Percentiles rank a stretch among this genome's conserved stretches.
Evolutionary conservation across 805 yeast genomes (phyloP).

Genomic region (Candida verbasci): DNA sequence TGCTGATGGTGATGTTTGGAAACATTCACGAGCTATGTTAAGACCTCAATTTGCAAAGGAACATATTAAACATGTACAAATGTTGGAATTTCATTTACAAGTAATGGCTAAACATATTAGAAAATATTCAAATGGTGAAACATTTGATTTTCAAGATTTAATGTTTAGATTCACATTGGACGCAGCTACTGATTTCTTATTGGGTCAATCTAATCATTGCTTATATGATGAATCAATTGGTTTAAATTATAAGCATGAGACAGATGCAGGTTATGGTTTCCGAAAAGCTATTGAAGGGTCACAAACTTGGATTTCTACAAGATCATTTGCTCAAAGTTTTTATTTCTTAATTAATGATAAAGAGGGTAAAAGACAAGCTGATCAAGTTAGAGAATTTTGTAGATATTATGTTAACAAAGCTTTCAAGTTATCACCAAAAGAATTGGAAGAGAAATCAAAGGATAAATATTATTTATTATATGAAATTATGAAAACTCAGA

Average conservation of each 20-base stretch:
- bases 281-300: constrained; percentile 33
- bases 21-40: constrained; percentile 39
- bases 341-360: constrained; percentile 17
- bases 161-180: constrained; percentile 37
- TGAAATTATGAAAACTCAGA: constrained; percentile 33
- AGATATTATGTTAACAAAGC: constrained; percentile 27
- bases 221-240: constrained; percentile 13
- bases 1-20: constrained; percentile 39
- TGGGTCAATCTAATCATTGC: constrained; percentile 33
- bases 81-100: constrained; percentile 39
- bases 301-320: constrained; percentile 27
- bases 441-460: constrained; percentile 17
- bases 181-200: constrained; percentile 38
- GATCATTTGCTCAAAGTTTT: constrained; percentile 26
- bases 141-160: constrained; percentile 34
- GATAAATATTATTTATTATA: constrained; percentile 32
- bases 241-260: constrained; percentile 19
- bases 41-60: constrained; percentile 42
- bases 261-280: constrained; percentile 29
- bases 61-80: constrained; percentile 35
- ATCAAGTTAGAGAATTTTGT: constrained; percentile 21
- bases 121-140: constrained; percentile 18
- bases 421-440: constrained; percentile 19
- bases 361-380: constrained; percentile 20
- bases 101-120: constrained; percentile 26